Evolutionary conservation across 1,284 basidiomycete species (phyloP), one percentile per base, ranked within the genome.

Genomic region (Agroathelia rolfsii): DNA sequence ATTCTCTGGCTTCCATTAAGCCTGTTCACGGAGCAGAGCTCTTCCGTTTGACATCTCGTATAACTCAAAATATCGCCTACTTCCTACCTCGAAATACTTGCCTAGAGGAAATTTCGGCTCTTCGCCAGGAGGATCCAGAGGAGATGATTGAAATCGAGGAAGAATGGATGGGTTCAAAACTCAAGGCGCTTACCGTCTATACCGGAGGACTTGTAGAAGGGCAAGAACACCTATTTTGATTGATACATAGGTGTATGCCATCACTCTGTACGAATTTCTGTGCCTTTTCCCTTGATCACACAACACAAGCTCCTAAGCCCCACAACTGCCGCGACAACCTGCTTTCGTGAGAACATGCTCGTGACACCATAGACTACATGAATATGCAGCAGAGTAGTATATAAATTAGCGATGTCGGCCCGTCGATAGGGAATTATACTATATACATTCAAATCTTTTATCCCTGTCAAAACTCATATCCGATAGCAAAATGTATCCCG

Each of bases 41-140:
- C 3, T 95, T 95, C 58, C 48, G 61, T 9, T 60, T 94, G 10
- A 69, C 82, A 0, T 61, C 80, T 42, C 56, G 48, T 17, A 69
- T 93, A 31, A 85, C 87, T 1, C 66, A 59, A 4, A 89, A 93
- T 48, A 66, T 95, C 35, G 92, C 90, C 2, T 90, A 84, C 50
- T 99, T 78, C 49, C 67, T 98, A 3, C 95, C 95, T 1, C 69
- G 88, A 13, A 97, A 96, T 52, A 69, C 77, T 0, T 65, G 69
- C 34, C 51, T 97, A 4, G 54, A 73, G 2, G 86, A 97, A 48
- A 64, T 97, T 20, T 70, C 78, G 0, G 53, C 50, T 0, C 56
- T 95, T 14, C 38, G 32, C 21, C 28, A 44, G 30, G 46, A 49
- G 11, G 46, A 50, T 16, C 35, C 32, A 5, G 29, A 28, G 27